phyloP scores from a whole-genome alignment of 163 green algal genomes.

The Prototheca stagnorum region DNA sequence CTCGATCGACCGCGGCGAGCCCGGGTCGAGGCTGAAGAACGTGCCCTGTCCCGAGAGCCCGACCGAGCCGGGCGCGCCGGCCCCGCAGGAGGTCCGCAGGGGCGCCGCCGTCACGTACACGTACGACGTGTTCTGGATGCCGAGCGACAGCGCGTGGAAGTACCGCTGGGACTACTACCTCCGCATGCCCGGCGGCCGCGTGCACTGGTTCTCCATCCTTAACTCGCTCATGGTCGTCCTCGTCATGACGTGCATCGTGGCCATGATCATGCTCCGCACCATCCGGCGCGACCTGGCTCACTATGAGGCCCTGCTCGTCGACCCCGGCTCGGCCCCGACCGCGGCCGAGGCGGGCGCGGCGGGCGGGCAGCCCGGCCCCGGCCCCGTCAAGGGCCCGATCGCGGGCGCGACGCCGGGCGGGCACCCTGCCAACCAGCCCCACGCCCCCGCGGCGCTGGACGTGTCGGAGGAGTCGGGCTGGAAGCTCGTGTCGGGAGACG shows the following conservation, averaged over 20 bases:
- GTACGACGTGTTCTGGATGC: slow-evolving; percentile 83
- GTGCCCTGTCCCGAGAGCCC: slow-evolving; percentile 36
- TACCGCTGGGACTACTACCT: slow-evolving; percentile 90
- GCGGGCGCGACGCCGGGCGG: not conserved
- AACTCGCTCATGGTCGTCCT: slow-evolving; percentile 85
- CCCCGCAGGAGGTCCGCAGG: slow-evolving; percentile 46
- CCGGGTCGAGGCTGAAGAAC: slow-evolving; percentile 27
- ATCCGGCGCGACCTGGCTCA: slow-evolving; percentile 77
- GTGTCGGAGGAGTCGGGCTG: slow-evolving; percentile 68
- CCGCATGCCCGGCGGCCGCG: slow-evolving; percentile 74
- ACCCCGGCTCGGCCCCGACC: slow-evolving; percentile 14
- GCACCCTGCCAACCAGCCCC: not conserved
- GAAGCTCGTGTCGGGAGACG: slow-evolving; percentile 85
- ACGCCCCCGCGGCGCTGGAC: not conserved
- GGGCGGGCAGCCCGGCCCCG: not conserved
- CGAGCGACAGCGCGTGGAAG: slow-evolving; percentile 68
- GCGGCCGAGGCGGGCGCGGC: slow-evolving; percentile 1
- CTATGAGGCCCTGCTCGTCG: slow-evolving; percentile 78
- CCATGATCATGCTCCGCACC: slow-evolving; percentile 87
- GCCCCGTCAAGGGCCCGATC: not conserved
- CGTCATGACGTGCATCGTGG: slow-evolving; percentile 85
- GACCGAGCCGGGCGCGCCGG: slow-evolving; percentile 21
- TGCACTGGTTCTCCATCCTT: slow-evolving; percentile 94
- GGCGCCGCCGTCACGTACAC: slow-evolving; percentile 47
- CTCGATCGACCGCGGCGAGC: slow-evolving; percentile 52